These are phyloP conservation scores for Cyberlindnera sargentensis DNA, from an alignment of 805 yeast species.

Conservation along the genomic window DNA sequence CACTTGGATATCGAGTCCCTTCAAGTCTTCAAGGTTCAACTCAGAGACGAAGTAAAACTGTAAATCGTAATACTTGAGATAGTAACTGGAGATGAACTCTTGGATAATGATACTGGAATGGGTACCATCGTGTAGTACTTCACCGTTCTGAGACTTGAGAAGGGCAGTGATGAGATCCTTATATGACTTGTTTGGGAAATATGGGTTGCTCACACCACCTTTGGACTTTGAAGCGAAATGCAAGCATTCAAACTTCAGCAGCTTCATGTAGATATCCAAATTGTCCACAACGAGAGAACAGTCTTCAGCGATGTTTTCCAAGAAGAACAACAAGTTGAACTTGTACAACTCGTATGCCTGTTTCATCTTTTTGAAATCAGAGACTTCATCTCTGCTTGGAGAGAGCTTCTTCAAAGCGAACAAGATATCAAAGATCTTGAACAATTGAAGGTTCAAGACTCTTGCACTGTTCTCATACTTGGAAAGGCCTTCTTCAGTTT, in stretches of 20 bases:
- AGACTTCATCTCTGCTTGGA: constrained; percentile 31
- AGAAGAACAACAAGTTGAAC: constrained; percentile 32
- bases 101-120: constrained; percentile 39
- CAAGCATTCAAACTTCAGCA: constrained; percentile 49
- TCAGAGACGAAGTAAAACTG: constrained; percentile 65
- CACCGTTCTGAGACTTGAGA: constrained; percentile 30
- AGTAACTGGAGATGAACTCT: constrained; percentile 53
- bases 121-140: constrained; percentile 38
- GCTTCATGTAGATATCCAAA: constrained; percentile 47
- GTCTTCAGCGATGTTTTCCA: constrained; percentile 33
- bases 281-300: constrained; percentile 45
- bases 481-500: constrained; percentile 13
- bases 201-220: constrained; percentile 32
- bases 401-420: constrained; percentile 11
- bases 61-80: constrained; percentile 62
- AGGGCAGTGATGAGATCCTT: constrained; percentile 34
- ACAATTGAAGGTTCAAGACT: constrained; percentile 15
- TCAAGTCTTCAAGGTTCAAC: constrained; percentile 25
- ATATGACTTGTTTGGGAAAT: constrained; percentile 54
- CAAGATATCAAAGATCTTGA: constrained; percentile 19
- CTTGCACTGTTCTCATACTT: constrained; percentile 16
- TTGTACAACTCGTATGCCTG: constrained; percentile 52
- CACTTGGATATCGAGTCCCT: constrained; percentile 6
- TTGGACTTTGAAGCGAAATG: constrained; percentile 39
- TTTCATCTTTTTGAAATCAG: constrained; percentile 57